Evolutionary conservation across 805 yeast species (phyloP).

Genomic region (Blastobotrys chiropterorum): DNA sequence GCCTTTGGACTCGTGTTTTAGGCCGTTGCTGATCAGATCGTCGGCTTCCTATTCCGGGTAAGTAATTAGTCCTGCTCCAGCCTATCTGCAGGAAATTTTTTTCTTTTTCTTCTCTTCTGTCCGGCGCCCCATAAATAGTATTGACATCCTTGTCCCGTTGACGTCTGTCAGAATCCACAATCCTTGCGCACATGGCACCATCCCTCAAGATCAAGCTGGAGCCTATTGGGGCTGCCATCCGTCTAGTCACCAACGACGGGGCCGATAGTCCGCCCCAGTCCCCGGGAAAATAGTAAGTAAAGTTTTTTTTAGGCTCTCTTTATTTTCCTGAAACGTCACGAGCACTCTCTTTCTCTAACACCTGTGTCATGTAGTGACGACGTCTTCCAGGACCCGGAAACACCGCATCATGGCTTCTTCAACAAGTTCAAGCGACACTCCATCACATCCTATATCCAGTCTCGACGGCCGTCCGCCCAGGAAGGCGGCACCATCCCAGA

Average conservation of each 20-base stretch:
- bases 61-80: not conserved
- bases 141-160: not conserved
- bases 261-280: slow-evolving; percentile 1
- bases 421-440: not conserved
- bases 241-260: slow-evolving; percentile 7
- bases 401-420: not conserved
- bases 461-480: not conserved
- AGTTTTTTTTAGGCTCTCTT: not conserved
- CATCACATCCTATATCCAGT: not conserved
- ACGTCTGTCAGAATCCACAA: not conserved
- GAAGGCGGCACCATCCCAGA: not conserved
- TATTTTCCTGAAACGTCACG: not conserved
- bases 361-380: not conserved
- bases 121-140: not conserved
- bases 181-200: not conserved
- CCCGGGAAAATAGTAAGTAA: not conserved
- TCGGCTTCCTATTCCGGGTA: not conserved
- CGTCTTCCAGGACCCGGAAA: not conserved
- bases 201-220: slow-evolving; percentile 2
- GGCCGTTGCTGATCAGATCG: not conserved
- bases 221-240: slow-evolving; percentile 8
- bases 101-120: not conserved
- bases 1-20: not conserved
- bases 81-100: not conserved
- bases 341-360: too few relatives aligned